Conservation (phyloP, 306 rosid species). For the Ochetophila trinervis region DNA sequence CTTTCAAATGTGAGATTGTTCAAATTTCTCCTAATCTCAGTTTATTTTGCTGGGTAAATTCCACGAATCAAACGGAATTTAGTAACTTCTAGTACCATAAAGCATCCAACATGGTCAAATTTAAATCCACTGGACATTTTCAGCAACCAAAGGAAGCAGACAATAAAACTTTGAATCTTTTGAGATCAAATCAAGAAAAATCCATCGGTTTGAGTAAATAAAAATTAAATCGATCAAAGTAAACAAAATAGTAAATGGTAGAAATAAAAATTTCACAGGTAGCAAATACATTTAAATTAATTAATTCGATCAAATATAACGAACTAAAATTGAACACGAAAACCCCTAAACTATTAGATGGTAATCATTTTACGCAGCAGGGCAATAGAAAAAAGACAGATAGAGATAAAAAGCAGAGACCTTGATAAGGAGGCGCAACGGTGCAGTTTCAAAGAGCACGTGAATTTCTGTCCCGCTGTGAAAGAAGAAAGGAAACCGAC, state of each 20-base stretch:
- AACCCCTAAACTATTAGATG: neutral
- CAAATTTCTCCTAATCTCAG: neutral
- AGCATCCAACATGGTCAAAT: neutral
- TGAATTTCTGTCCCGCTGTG: slow-evolving; percentile 3
- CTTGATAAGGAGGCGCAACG: neutral
- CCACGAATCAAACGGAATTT: neutral
- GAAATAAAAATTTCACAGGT: no score
- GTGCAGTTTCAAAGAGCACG: slow-evolving; percentile 9
- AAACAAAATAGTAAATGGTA: no score
- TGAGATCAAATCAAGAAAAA: no score
- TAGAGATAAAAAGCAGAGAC: neutral
- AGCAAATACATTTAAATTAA: no score
- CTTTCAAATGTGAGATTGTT: neutral
- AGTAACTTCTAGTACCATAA: no score
- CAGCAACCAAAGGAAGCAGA: neutral
- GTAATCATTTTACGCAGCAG: no score
- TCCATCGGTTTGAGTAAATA: neutral
- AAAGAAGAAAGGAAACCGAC: neutral
- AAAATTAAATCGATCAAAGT: neutral
- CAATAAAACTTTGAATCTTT: neutral
- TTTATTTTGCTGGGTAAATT: slow-evolving; percentile 2
- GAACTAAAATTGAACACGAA: neutral
- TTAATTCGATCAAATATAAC: neutral
- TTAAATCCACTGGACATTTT: neutral
- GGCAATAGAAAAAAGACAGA: neutral